These are phyloP conservation scores for Phytophthora colocasiae DNA, from an alignment of 352 stramenopile species.

Conservation along the genomic window DNA sequence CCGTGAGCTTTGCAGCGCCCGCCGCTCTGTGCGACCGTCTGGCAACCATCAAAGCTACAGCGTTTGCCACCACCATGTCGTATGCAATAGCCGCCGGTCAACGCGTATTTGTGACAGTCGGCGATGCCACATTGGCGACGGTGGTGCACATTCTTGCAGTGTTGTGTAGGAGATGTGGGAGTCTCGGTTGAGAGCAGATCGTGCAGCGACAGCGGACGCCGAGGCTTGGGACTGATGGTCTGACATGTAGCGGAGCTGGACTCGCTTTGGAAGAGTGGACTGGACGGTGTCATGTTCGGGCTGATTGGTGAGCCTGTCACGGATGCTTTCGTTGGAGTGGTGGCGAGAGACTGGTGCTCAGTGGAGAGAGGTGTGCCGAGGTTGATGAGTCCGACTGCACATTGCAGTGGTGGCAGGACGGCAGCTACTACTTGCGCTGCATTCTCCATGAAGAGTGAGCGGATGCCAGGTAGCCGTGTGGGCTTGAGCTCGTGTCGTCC, in stretches of 20 bases:
- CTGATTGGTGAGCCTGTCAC: conserved; percentile 47
- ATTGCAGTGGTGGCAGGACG: conserved; percentile 34
- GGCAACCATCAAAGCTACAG: conserved; percentile 61
- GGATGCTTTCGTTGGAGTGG: conserved; percentile 28
- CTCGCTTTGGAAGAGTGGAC: not conserved
- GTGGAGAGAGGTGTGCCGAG: conserved; percentile 6
- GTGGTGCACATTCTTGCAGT: conserved; percentile 42
- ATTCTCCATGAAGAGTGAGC: conserved; percentile 25
- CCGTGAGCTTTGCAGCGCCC: conserved; percentile 86
- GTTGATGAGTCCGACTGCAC: conserved; percentile 24
- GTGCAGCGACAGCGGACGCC: conserved; percentile 54
- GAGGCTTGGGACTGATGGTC: conserved; percentile 38
- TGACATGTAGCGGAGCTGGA: not conserved
- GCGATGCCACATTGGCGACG: conserved; percentile 66
- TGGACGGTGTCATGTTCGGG: conserved; percentile 34
- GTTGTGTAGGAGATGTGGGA: conserved; percentile 10
- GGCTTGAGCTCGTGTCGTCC: conserved; percentile 21
- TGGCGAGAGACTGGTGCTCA: conserved; percentile 11
- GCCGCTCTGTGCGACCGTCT: conserved; percentile 80
- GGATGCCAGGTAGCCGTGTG: conserved; percentile 27
- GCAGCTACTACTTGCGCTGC: not conserved
- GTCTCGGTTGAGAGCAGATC: conserved; percentile 59
- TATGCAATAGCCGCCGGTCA: conserved; percentile 78
- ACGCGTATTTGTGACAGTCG: conserved; percentile 70
- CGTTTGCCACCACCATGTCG: conserved; percentile 80